phyloP scores from a whole-genome alignment of 257 asterid species.

The Solanum pinnatisectum region DNA sequence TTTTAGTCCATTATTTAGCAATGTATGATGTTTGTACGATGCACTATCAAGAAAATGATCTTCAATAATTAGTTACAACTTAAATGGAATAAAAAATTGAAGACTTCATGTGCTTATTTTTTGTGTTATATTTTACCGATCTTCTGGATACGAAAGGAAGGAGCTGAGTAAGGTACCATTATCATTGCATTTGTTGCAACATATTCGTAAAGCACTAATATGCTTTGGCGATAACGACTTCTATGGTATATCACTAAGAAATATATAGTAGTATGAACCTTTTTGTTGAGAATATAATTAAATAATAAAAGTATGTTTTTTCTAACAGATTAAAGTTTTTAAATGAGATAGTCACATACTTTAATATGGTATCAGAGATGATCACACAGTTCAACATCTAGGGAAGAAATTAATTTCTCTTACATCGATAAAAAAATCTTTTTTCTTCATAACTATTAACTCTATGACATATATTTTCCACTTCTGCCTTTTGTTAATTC shows the following conservation, averaged over 20 bases:
- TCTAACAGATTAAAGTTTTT: too few species aligned
- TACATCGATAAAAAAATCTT: not conserved
- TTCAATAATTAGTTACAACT: not conserved
- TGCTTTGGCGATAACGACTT: not conserved
- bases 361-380: too few species aligned
- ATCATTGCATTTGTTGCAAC: not conserved
- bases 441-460: not conserved
- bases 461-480: not conserved
- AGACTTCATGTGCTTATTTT: not conserved
- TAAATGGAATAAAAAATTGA: not conserved
- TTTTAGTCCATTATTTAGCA: not conserved
- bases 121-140: not conserved
- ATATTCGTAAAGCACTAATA: not conserved
- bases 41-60: not conserved
- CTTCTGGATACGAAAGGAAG: not conserved
- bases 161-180: not conserved
- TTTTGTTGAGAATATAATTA: too few species aligned
- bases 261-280: not conserved
- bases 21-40: not conserved
- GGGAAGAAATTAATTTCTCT: not conserved
- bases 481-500: not conserved
- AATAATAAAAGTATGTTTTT: too few species aligned
- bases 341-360: too few species aligned
- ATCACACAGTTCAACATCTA: too few species aligned
- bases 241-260: not conserved